Base-by-base conservation (phyloP, 2,329 filamentous ascomycete genomes). In the Teratosphaeria gauchensis region DNA sequence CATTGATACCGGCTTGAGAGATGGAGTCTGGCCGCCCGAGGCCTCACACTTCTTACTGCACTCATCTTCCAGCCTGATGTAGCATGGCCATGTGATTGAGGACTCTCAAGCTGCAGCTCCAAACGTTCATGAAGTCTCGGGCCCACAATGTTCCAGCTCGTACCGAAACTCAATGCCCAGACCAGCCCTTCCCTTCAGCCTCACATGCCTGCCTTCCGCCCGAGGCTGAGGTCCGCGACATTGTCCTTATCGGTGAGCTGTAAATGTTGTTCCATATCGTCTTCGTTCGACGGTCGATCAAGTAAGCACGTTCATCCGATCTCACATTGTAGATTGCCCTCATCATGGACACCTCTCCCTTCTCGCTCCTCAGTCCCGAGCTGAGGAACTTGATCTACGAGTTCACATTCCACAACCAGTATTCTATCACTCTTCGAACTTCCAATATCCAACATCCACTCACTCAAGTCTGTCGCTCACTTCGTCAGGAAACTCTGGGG, bases 1-100 rank as follows among this genome's bases (percentile, higher is more conserved):
- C 53, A 38, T 59, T 63, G 66, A 35, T 66, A 68, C 30, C 68
- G 66, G 14, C 52, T 61, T 4, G 68, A 69, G 48, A 69, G 63
- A 9, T 66, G 58, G n/a, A 63, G 66, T 1, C 68, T 64, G 6
- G 65, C 38, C 2, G 55, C 51, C 2, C 63, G 61, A 14, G 59
- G 58, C 11, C 58, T 38, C 3, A 59, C 14, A 21, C 19, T 21
- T 46, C 58, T 53, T 16, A 55, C 5, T 2, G 56, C 42, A 28
- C 53, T 62, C 63, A 65, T 64, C 16, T 19, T 56, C 56, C 21
- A 9, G n/a, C 42, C 21, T 42, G 35, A 42, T 42, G 5, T 42
- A 16, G 19, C 7, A 48, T 5, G 21, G 16, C 6, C 42, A 48
- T 48, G 42, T 48, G 51, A 53, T 31, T 31, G 51, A 19, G 19